Percentiles rank a stretch among this genome's conserved stretches.
Evolutionary conservation across 179 eudicot species (phyloP).

Genomic region (Silene vulgaris): DNA sequence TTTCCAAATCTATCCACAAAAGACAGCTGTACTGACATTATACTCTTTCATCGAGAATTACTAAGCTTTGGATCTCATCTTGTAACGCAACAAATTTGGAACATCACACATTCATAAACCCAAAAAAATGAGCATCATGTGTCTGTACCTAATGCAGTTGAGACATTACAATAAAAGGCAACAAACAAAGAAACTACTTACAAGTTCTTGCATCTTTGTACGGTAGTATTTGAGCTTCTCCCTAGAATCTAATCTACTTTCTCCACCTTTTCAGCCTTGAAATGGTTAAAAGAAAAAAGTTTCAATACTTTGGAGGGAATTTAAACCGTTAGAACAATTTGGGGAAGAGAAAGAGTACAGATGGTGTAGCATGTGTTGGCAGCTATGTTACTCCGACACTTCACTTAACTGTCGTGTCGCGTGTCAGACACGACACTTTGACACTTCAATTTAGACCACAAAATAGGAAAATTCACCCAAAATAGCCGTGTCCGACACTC

Average conservation of each 20-base stretch:
- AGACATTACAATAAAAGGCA: slow-evolving; percentile 11
- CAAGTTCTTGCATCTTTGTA: slow-evolving; percentile 97
- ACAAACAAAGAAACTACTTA: slow-evolving; percentile 37
- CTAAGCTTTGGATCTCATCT: not conserved
- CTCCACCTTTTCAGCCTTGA: slow-evolving; percentile 73
- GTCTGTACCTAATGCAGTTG: not conserved
- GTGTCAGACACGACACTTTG: too few species aligned
- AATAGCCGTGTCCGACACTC: too few species aligned
- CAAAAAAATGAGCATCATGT: not conserved
- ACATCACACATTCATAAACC: slow-evolving; percentile 3
- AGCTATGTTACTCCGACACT: too few species aligned
- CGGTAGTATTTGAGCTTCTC: slow-evolving; percentile 82
- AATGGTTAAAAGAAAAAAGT: slow-evolving; percentile 17
- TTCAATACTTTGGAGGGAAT: slow-evolving; percentile 1
- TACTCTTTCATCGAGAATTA: not conserved
- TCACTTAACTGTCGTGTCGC: too few species aligned
- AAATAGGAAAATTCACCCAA: too few species aligned
- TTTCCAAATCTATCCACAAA: too few species aligned
- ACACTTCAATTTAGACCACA: too few species aligned
- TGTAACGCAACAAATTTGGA: not conserved
- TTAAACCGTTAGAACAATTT: not conserved
- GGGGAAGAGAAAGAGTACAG: not conserved
- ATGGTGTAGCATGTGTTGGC: not conserved
- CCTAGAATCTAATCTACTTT: slow-evolving; percentile 72
- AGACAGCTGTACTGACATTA: not conserved